phyloP scores from a whole-genome alignment of 176 grass and related monocot species.

The Oryza meridionalis region DNA sequence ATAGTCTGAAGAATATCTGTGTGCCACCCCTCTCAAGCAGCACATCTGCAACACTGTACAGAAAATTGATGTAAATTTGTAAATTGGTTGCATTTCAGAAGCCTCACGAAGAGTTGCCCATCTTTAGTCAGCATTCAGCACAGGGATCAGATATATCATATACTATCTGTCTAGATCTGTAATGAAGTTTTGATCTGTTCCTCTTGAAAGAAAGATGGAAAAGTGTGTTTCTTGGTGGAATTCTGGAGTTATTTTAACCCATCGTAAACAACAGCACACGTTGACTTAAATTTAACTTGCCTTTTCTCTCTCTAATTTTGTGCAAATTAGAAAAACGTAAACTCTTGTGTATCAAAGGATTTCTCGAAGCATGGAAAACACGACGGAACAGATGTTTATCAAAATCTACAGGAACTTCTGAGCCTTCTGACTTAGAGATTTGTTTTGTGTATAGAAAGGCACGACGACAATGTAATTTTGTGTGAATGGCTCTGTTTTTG shows the following conservation, averaged over 20 bases:
- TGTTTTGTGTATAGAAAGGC: no score
- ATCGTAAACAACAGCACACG: neutral
- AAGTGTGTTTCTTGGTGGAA: neutral
- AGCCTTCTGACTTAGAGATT: neutral
- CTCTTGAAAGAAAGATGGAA: constrained; percentile 12
- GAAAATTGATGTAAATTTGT: constrained; percentile 32
- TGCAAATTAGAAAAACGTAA: neutral
- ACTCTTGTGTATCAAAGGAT: neutral
- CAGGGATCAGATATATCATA: neutral
- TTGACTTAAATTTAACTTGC: neutral
- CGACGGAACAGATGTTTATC: neutral
- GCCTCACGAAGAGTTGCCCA: constrained; percentile 14
- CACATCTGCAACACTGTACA: neutral
- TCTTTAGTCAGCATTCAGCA: neutral
- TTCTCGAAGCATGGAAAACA: neutral
- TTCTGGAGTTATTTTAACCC: neutral
- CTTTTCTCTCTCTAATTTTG: neutral
- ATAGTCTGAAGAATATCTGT: constrained; percentile 2
- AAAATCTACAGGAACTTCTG: neutral
- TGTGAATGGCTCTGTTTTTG: neutral
- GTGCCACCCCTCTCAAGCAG: neutral
- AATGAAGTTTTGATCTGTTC: constrained; percentile 8
- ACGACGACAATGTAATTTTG: neutral
- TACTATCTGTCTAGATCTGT: neutral
- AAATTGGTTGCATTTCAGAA: constrained; percentile 1